Base-by-base conservation (phyloP, 1,139 yeast genomes). In the Saccharomyces hybrid region DNA sequence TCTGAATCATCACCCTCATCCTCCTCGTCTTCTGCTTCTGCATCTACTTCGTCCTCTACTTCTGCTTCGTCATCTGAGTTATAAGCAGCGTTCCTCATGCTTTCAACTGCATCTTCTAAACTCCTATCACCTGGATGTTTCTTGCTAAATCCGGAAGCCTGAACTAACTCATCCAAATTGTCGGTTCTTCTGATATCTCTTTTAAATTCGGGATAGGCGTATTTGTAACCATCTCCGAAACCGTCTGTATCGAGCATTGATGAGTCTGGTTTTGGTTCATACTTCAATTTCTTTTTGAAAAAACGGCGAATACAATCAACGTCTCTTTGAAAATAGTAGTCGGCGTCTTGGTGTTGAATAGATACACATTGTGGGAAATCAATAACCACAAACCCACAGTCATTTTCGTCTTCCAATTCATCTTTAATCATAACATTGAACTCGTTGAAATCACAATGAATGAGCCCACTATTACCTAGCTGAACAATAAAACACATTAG, bases 331-430 rank as follows among this genome's bases (percentile, higher is more conserved):
- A 93, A 93, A 69, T 88, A 91, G 55, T 78, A 79, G 60, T 84
- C 84, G 11, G 99, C 98, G 67, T 93, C 97, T 2, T 76, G 78
- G 69, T 93, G 99, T 62, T 88, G 91, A 46, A 88, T 88, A 16
- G 97, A 88, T 25, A 93, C 88, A 82, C 97, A 91, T 72, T 93
- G 99, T 4, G 99, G 99, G 76, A 93, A 93, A 78, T 93, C 99
- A 63, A 93, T 93, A 26, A 93, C 96, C 25, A 90, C 86, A 62
- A 90, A 88, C 48, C 84, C 88, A 52, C 71, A 73, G 56, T 82
- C 86, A 52, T 79, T 79, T 27, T 55, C 76, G 42, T 77, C 78
- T 9, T 78, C 81, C 47, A 79, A 80, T 48, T 78, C 75, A 60
- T 85, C 84, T 53, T 88, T 77, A 48, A 93, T 86, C 78, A 93